Conservation (phyloP, 1,284 basidiomycete genomes). For the Apiotrichum veenhuisii region DNA sequence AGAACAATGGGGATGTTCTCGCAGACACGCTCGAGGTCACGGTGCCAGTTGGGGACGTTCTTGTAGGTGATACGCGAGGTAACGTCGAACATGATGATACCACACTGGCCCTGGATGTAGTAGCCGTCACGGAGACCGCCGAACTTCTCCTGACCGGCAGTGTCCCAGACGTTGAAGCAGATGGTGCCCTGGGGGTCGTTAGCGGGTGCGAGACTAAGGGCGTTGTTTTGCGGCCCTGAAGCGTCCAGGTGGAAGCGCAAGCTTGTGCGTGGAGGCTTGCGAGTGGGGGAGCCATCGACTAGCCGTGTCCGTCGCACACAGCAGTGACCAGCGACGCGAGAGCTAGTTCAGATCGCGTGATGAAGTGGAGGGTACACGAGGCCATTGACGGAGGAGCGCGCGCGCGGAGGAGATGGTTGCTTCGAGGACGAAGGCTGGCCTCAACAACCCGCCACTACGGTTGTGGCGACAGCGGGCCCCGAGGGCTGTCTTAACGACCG, state of each 20-base stretch:
- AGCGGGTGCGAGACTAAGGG: constrained; percentile 1
- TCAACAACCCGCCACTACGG: too few species aligned
- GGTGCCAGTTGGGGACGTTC: constrained; percentile 99
- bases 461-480: too few species aligned
- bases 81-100: constrained; percentile 99
- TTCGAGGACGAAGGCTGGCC: too few species aligned
- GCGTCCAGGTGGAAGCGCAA: neutral
- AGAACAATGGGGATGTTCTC: constrained; percentile 99
- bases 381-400: too few species aligned
- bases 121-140: constrained; percentile 96
- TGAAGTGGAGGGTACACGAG: too few species aligned
- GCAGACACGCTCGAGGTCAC: constrained; percentile 98
- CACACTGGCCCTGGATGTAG: constrained; percentile 99
- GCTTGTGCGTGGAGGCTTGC: neutral
- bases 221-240: neutral
- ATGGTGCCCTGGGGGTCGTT: constrained; percentile 65
- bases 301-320: too few species aligned
- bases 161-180: constrained; percentile 99
- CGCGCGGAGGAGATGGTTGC: too few species aligned
- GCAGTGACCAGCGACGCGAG: too few species aligned
- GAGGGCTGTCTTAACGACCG: too few species aligned
- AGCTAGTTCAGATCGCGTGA: too few species aligned
- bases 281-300: too few species aligned
- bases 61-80: constrained; percentile 99
- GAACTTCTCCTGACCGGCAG: constrained; percentile 99